Conservation (phyloP, 208 protist species). For the Trypanosoma platydactyli region DNA sequence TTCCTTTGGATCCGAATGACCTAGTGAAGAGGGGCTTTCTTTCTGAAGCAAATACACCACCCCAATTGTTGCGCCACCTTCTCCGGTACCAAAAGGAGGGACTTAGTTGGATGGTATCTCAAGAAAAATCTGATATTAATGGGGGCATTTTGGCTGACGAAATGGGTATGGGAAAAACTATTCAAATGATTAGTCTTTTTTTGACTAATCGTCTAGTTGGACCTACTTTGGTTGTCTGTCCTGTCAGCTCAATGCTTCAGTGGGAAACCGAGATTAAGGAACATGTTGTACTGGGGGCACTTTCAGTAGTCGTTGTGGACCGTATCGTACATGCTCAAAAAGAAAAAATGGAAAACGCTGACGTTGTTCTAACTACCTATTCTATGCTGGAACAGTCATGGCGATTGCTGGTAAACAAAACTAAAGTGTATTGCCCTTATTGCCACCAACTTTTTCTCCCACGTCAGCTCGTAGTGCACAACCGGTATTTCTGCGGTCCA, state of each 20-base stretch:
- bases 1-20: slow-evolving; percentile 84
- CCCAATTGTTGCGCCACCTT: slow-evolving; percentile 60
- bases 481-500: slow-evolving; percentile 94
- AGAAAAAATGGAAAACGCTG: slow-evolving; percentile 77
- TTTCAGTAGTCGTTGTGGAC: slow-evolving; percentile 85
- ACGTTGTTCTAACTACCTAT: slow-evolving; percentile 96
- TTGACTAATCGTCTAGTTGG: slow-evolving; percentile 68
- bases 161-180: slow-evolving; percentile 98
- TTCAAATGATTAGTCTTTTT: slow-evolving; percentile 94
- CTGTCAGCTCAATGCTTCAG: slow-evolving; percentile 92
- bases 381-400: slow-evolving; percentile 91
- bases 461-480: slow-evolving; percentile 87
- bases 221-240: slow-evolving; percentile 89
- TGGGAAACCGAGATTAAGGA: slow-evolving; percentile 89
- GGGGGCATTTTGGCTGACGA: slow-evolving; percentile 98
- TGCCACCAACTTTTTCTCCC: slow-evolving; percentile 88
- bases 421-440: slow-evolving; percentile 89
- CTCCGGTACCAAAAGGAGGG: slow-evolving; percentile 88
- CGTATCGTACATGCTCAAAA: slow-evolving; percentile 43
- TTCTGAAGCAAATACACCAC: slow-evolving; percentile 44
- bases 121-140: slow-evolving; percentile 65
- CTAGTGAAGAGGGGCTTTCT: slow-evolving; percentile 62
- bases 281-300: slow-evolving; percentile 58
- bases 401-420: slow-evolving; percentile 72
- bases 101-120: slow-evolving; percentile 81